A percentile compares a stretch with the other conserved stretches of the same genome.
Conservation (phyloP, 169 alveolate genomes). For the Haemoproteus tartakovskyi region DNA sequence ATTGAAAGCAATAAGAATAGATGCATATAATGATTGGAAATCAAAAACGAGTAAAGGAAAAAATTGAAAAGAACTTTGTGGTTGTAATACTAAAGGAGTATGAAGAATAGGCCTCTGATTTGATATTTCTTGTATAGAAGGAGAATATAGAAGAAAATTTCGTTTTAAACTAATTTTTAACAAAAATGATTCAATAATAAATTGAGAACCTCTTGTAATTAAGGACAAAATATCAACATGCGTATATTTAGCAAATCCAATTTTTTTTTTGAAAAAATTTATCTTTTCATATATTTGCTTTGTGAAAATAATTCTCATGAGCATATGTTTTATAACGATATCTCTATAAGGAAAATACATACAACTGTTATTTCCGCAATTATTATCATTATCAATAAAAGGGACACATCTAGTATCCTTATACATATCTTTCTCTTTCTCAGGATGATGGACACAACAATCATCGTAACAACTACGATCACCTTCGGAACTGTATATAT, state of each 20-base stretch:
- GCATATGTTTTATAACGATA: conserved; percentile 36
- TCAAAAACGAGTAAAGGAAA: conserved; percentile 93
- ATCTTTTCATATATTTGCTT: conserved; percentile 64
- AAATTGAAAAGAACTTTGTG: conserved; percentile 88
- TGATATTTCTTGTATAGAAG: conserved; percentile 74
- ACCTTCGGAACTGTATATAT: no score
- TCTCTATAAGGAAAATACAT: conserved; percentile 43
- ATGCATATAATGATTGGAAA: conserved; percentile 94
- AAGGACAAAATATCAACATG: conserved; percentile 68
- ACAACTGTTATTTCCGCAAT: not conserved
- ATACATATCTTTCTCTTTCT: no score
- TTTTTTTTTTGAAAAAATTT: conserved; percentile 56
- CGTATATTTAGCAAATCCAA: conserved; percentile 52
- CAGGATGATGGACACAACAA: no score
- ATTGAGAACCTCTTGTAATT: conserved; percentile 71
- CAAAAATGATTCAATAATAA: conserved; percentile 66
- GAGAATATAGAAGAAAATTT: conserved; percentile 64
- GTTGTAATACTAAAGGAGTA: conserved; percentile 90
- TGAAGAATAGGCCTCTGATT: conserved; percentile 80
- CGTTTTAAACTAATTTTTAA: conserved; percentile 44
- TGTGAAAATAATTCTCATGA: conserved; percentile 31
- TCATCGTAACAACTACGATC: no score
- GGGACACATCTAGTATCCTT: no score
- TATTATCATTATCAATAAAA: not conserved
- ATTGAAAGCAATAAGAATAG: conserved; percentile 94